Evolutionary conservation across 2,329 filamentous ascomycete species (phyloP).

Genomic region (Malbranchea zuffiana): DNA sequence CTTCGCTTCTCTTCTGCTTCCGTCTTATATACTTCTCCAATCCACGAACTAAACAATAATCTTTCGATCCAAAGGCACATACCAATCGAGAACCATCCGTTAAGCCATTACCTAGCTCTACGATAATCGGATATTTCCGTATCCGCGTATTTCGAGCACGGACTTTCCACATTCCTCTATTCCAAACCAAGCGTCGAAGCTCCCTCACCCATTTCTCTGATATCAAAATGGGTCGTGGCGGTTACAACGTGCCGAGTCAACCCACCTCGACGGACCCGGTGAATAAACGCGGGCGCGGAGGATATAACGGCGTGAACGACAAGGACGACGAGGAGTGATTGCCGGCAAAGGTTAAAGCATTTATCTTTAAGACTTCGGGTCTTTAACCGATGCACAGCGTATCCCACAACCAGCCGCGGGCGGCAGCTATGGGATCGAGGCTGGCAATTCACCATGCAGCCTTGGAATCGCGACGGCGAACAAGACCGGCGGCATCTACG

Average conservation of each 20-base stretch:
- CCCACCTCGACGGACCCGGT: conserved; percentile 7
- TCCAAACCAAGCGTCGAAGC: conserved; percentile 15
- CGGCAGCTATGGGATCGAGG: too few relatives aligned
- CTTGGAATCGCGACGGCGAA: conserved; percentile 1
- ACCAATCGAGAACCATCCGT: too few relatives aligned
- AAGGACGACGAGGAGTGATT: conserved; percentile 14
- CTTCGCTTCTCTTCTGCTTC: too few relatives aligned
- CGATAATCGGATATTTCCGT: too few relatives aligned
- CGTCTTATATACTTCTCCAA: too few relatives aligned
- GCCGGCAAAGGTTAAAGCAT: conserved; percentile 6
- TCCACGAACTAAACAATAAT: too few relatives aligned
- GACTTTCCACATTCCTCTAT: too few relatives aligned
- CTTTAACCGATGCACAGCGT: conserved; percentile 9
- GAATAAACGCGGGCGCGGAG: conserved; percentile 22
- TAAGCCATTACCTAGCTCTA: too few relatives aligned
- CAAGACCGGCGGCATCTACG: neutral
- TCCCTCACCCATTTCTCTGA: conserved; percentile 14
- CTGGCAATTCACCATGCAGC: conserved; percentile 1
- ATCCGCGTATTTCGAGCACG: too few relatives aligned
- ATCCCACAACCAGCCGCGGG: conserved; percentile 1
- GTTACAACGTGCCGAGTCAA: conserved; percentile 22
- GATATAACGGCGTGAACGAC: conserved; percentile 23
- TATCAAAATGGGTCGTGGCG: conserved; percentile 28
- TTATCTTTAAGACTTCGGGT: conserved; percentile 1
- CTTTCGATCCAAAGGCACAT: too few relatives aligned